phyloP scores from a whole-genome alignment of 192 early-diverging fungal species.

The Nowakowskiella sp. region DNA sequence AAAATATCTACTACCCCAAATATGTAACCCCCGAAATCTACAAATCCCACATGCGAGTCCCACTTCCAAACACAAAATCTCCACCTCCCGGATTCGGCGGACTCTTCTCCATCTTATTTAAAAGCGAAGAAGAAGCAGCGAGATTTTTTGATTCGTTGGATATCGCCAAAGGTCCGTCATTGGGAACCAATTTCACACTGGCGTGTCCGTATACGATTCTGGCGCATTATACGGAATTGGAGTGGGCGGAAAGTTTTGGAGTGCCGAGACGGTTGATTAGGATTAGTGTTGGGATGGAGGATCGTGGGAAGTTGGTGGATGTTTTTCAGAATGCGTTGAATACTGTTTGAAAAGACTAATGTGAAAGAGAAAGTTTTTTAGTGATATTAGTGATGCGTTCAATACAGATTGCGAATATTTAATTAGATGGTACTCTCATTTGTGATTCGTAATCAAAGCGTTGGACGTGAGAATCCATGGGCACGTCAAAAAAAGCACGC shows the following conservation, averaged over 20 bases:
- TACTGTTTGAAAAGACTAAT: conserved; percentile 24
- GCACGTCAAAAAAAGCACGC: too few relatives aligned
- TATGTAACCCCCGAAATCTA: conserved; percentile 65
- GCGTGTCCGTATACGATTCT: conserved; percentile 89
- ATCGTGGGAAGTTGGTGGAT: conserved; percentile 53
- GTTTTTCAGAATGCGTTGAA: conserved; percentile 70
- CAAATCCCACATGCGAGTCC: conserved; percentile 39
- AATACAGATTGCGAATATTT: too few relatives aligned
- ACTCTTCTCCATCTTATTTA: conserved; percentile 73
- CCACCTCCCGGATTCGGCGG: conserved; percentile 74
- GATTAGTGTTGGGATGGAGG: conserved; percentile 85
- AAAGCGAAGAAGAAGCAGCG: conserved; percentile 40
- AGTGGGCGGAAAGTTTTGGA: conserved; percentile 82
- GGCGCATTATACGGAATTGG: conserved; percentile 90
- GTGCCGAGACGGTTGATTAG: conserved; percentile 70
- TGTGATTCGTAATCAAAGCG: too few relatives aligned
- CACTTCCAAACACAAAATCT: conserved; percentile 2
- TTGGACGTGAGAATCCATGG: too few relatives aligned
- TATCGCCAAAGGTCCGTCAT: conserved; percentile 86
- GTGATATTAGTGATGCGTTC: too few relatives aligned
- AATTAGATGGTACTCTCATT: too few relatives aligned
- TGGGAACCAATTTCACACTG: conserved; percentile 96
- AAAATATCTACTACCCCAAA: conserved; percentile 76
- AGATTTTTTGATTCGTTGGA: conserved; percentile 74
- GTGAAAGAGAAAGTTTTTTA: neutral